A percentile compares a stretch with the other conserved stretches of the same genome.
Conservation (phyloP, 2,329 filamentous ascomycete species). For the Byssochlamys sp. region DNA sequence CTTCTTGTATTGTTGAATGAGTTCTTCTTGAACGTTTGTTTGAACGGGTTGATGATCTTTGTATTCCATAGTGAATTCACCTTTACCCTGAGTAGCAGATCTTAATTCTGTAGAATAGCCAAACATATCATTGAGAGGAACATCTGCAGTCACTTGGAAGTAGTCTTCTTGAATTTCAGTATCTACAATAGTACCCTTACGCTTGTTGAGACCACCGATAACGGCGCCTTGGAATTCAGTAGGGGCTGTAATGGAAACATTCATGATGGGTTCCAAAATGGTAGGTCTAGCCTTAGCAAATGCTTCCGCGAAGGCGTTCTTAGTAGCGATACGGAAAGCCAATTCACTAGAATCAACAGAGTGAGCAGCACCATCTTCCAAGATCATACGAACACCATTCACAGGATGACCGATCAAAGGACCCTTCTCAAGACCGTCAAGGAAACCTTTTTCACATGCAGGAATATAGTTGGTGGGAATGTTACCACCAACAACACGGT, state of each 20-base stretch:
- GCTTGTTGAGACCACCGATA: slow-evolving; percentile 90
- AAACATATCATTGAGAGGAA: slow-evolving; percentile 94
- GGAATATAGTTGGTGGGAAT: slow-evolving; percentile 94
- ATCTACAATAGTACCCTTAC: slow-evolving; percentile 86
- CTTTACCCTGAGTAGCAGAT: slow-evolving; percentile 93
- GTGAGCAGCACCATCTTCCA: slow-evolving; percentile 94
- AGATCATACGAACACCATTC: slow-evolving; percentile 76
- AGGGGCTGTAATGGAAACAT: slow-evolving; percentile 89
- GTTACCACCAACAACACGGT: slow-evolving; percentile 75
- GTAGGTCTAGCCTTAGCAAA: slow-evolving; percentile 72
- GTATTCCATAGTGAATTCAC: slow-evolving; percentile 98
- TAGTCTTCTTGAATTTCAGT: slow-evolving; percentile 90
- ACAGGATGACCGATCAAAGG: slow-evolving; percentile 89
- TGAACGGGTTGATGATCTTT: slow-evolving; percentile 81
- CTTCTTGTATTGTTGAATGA: slow-evolving; percentile 60
- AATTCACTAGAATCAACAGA: slow-evolving; percentile 96
- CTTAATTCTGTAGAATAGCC: slow-evolving; percentile 85
- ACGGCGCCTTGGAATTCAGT: slow-evolving; percentile 97
- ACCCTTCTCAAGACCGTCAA: slow-evolving; percentile 70
- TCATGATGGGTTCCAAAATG: slow-evolving; percentile 93
- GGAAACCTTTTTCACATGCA: slow-evolving; percentile 90
- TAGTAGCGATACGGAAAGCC: slow-evolving; percentile 92
- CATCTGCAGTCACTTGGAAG: slow-evolving; percentile 94
- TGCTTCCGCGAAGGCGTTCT: no score
- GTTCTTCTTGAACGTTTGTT: slow-evolving; percentile 38